Percentiles rank a stretch among this genome's conserved stretches.
These are phyloP conservation scores for Kitagawia praeruptora DNA, from an alignment of 129 eudicot species.

Conservation along the genomic window DNA sequence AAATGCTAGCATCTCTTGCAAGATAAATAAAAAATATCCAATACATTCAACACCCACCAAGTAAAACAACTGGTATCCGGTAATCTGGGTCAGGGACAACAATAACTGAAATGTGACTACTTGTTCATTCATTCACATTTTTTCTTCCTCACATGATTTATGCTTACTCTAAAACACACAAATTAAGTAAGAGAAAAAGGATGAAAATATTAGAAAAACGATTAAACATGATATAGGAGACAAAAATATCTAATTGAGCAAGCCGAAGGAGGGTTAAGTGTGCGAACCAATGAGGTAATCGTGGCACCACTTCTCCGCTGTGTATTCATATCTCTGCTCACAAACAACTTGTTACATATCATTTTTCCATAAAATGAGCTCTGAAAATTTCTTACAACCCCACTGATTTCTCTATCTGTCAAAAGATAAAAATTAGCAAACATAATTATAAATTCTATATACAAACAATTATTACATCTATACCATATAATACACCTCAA, in stretches of 20 bases:
- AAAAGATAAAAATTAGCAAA: too few relatives aligned
- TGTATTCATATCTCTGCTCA: constrained; percentile 19
- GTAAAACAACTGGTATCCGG: constrained; percentile 76
- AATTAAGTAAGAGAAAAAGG: too few relatives aligned
- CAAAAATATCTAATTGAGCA: neutral
- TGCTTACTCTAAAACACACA: too few relatives aligned
- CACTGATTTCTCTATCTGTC: constrained; percentile 36
- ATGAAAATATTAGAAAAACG: neutral
- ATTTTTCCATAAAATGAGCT: constrained; percentile 45
- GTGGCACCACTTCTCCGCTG: constrained; percentile 24
- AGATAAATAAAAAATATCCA: neutral
- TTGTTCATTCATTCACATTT: neutral
- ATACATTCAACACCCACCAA: constrained; percentile 37
- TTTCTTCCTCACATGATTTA: too few relatives aligned
- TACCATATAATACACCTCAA: neutral
- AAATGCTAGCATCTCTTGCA: too few relatives aligned
- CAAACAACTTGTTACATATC: constrained; percentile 16
- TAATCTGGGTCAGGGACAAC: constrained; percentile 89
- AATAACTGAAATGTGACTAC: neutral
- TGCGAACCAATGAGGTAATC: constrained; percentile 48
- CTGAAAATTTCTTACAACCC: constrained; percentile 30
- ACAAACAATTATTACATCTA: neutral
- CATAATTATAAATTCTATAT: too few relatives aligned
- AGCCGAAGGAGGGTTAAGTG: constrained; percentile 9
- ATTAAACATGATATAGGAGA: neutral